Conservation (phyloP, 2,329 filamentous ascomycete species). For the Thielaviopsis populi region DNA sequence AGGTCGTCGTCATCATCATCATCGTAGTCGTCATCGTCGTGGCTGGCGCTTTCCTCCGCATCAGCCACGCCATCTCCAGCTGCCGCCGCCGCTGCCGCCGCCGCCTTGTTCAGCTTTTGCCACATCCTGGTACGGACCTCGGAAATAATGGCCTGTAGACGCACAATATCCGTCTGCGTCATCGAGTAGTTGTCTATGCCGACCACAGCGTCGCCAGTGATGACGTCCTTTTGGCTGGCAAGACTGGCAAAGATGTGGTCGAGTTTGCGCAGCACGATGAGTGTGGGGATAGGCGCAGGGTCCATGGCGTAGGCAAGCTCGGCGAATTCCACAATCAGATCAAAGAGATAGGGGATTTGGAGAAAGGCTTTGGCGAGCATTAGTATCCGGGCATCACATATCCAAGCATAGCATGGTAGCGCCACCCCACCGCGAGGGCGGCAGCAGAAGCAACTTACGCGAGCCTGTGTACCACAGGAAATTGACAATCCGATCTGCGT, state of each 20-base stretch:
- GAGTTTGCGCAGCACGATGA: conserved; percentile 58
- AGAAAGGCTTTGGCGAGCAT: not conserved
- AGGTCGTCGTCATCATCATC: conserved; percentile 10
- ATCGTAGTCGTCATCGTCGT: not conserved
- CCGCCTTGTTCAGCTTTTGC: conserved; percentile 23
- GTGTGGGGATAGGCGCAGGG: conserved; percentile 44
- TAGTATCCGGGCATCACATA: not conserved
- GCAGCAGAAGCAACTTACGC: conserved; percentile 38
- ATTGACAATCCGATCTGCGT: conserved; percentile 61
- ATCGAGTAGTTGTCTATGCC: conserved; percentile 49
- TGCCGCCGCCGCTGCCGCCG: conserved; percentile 22
- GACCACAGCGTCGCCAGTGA: conserved; percentile 49
- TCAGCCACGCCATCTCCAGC: not conserved
- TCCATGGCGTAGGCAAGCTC: conserved; percentile 45
- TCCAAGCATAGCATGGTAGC: no score
- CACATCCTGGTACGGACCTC: conserved; percentile 51
- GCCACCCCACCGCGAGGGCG: no score
- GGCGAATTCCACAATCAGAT: conserved; percentile 56
- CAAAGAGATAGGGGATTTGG: conserved; percentile 66
- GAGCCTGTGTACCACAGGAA: conserved; percentile 79
- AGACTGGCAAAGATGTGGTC: conserved; percentile 73
- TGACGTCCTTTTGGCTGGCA: conserved; percentile 49
- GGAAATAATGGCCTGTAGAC: conserved; percentile 68
- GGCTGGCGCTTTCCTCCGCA: not conserved
- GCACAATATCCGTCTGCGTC: conserved; percentile 60